Conservation (phyloP, 2,329 filamentous ascomycete species). For the Colletotrichum neosansevieriae region DNA sequence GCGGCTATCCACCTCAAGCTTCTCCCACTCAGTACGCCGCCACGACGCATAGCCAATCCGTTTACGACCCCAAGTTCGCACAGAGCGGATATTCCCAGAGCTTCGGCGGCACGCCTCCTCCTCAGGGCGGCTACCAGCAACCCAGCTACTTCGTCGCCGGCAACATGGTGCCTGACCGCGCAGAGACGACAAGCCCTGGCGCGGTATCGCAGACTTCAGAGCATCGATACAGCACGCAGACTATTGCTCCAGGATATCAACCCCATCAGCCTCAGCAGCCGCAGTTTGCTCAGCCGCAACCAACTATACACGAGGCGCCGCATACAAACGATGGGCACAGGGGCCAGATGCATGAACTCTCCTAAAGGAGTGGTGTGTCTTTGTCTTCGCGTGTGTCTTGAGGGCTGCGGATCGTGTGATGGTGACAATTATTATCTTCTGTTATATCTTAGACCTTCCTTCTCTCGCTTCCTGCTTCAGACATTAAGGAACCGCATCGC, state of each 20-base stretch:
- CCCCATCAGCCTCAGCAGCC: constrained; percentile 36
- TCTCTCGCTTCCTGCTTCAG: too few species aligned
- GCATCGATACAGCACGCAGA: constrained; percentile 34
- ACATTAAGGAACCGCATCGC: too few species aligned
- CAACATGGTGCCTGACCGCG: constrained; percentile 36
- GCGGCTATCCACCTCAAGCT: constrained; percentile 13
- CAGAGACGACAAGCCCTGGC: constrained; percentile 36
- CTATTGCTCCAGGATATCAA: constrained; percentile 37
- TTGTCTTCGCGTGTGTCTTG: neutral
- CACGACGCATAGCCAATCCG: constrained; percentile 35
- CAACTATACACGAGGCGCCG: constrained; percentile 54
- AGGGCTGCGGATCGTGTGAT: neutral
- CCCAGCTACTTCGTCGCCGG: constrained; percentile 40
- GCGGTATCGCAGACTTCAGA: constrained; percentile 31
- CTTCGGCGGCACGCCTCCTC: constrained; percentile 42
- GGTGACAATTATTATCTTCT: neutral
- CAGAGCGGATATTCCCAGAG: constrained; percentile 34
- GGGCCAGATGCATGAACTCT: constrained; percentile 57
- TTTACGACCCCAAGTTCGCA: constrained; percentile 47
- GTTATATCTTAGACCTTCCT: neutral
- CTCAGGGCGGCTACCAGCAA: constrained; percentile 28
- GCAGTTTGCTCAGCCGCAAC: constrained; percentile 42
- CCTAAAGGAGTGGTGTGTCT: constrained; percentile 39
- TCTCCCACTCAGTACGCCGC: constrained; percentile 16
- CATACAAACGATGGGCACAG: constrained; percentile 51